These are phyloP conservation scores for Lobosporangium transversale DNA, from an alignment of 192 early-diverging fungal genomes.

Conservation along the genomic window DNA sequence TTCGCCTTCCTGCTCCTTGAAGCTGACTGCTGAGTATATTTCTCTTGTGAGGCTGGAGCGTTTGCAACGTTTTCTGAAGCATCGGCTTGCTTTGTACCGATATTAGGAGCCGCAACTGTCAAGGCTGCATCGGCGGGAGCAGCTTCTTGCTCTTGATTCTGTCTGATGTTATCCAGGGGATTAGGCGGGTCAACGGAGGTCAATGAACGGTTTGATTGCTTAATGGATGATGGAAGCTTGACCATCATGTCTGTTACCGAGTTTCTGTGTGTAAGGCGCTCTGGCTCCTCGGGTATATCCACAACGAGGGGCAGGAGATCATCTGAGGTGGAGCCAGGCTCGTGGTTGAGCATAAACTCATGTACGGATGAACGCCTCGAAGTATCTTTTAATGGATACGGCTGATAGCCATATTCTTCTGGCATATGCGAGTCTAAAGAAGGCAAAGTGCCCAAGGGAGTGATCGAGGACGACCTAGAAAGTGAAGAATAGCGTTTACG, in stretches of 20 bases:
- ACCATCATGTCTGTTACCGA: conserved; percentile 52
- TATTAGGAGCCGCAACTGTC: conserved; percentile 2
- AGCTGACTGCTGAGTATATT: too few species aligned
- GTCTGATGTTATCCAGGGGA: conserved; percentile 16
- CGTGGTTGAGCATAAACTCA: conserved; percentile 25
- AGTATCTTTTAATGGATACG: neutral
- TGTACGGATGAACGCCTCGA: conserved; percentile 19
- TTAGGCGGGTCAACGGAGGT: conserved; percentile 10
- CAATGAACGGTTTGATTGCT: conserved; percentile 1
- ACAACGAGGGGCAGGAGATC: conserved; percentile 18
- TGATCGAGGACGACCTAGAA: conserved; percentile 23
- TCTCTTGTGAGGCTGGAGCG: neutral
- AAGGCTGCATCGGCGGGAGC: neutral
- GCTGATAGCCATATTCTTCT: neutral
- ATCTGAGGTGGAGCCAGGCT: conserved; percentile 8
- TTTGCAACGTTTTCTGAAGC: neutral
- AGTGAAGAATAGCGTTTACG: conserved; percentile 11
- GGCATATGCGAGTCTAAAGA: neutral
- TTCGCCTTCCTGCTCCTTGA: too few species aligned
- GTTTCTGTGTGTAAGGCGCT: conserved; percentile 23
- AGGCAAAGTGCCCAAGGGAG: too few species aligned
- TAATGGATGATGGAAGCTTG: conserved; percentile 1
- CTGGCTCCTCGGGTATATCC: conserved; percentile 25
- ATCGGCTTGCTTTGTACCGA: neutral
- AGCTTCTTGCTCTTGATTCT: neutral